Evolutionary conservation across 176 grass and related monocot genomes (phyloP).

Genomic region (Bolboschoenus planiculmis): DNA sequence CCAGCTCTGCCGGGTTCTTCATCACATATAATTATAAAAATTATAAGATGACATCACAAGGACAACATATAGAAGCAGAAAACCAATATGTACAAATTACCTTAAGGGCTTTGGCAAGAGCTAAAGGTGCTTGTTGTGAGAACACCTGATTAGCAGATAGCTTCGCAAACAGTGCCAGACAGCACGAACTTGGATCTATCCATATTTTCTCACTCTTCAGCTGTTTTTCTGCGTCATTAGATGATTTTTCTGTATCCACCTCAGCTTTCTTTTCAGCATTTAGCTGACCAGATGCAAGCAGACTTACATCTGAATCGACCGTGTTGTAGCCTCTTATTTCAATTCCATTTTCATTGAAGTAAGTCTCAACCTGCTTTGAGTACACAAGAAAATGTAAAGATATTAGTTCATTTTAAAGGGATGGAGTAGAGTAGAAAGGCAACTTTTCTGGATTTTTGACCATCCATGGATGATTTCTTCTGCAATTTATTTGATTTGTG

Average conservation of each 20-base stretch:
- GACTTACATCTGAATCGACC: slow-evolving; percentile 56
- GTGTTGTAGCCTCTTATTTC: slow-evolving; percentile 67
- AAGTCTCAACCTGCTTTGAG: slow-evolving; percentile 41
- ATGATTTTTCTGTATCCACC: not conserved
- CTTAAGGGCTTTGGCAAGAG: slow-evolving; percentile 93
- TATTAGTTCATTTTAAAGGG: not conserved
- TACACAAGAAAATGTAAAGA: slow-evolving; percentile 9
- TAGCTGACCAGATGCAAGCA: slow-evolving; percentile 74
- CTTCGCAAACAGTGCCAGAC: slow-evolving; percentile 73
- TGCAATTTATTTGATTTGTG: not conserved
- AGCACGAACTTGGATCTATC: slow-evolving; percentile 79
- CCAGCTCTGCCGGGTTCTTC: slow-evolving; percentile 72
- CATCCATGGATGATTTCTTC: not conserved
- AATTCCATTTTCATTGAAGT: slow-evolving; percentile 74
- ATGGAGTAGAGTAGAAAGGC: not conserved
- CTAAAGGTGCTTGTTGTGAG: slow-evolving; percentile 76
- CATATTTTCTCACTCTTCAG: slow-evolving; percentile 46
- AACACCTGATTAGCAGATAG: slow-evolving; percentile 48
- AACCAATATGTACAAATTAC: slow-evolving; percentile 28
- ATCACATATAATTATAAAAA: slow-evolving; percentile 29
- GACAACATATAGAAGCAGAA: not conserved
- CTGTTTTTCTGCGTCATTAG: slow-evolving; percentile 25
- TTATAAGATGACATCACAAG: not conserved
- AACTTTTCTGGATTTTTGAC: not conserved
- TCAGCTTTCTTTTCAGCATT: slow-evolving; percentile 19